Evolutionary conservation across 805 yeast genomes (phyloP), one percentile per base, ranked within the genome.

Genomic region (Sugiyamaella lignohabitans): DNA sequence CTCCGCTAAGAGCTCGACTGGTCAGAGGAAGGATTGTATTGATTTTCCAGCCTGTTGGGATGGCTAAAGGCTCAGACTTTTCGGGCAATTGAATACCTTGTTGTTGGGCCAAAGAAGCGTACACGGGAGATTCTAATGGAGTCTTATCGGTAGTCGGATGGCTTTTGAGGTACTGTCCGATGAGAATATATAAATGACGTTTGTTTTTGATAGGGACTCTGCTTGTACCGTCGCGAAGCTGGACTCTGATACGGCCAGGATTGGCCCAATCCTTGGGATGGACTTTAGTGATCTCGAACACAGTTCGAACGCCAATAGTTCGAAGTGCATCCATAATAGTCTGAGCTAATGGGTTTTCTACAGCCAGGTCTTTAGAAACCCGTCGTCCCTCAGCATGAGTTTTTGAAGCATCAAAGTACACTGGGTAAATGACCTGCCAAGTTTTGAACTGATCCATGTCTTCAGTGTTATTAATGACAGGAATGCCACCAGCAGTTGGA

Each of bases 181-280:
- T 71, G 32, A 72, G 71, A 24, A 71, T 70, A 63, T 84, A 68
- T 40, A 91, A 65, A 41, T 78, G 79, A 56, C 94, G 78, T 62
- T 89, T 88, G 52, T 75, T 77, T 45, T 64, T 65, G 34, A 69
- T 43, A 24, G 39, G 23, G 30, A 21, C 39, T 27, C 53, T 35
- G 43, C 51, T 44, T 8, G 49, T 43, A 11, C 66, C 69, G 8
- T 64, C 56, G 58, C 79, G 82, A 36, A 87, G 54, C 39, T 79
- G 69, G 19, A 88, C 83, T 55, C 95, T 78, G 30, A 93, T 89
- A 59, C 98, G 75, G n/a, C 98, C 98, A 3, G 97, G 94, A 61
- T 91, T 91, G 54, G 98, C 95, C 75, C 83, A 93, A 66, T 91
- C 98, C 64, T 89, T 95, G 10, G 98, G 98, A 66, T 91, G 98